Conservation (phyloP, 2,329 filamentous ascomycete species). For the Paraphoma sp. region DNA sequence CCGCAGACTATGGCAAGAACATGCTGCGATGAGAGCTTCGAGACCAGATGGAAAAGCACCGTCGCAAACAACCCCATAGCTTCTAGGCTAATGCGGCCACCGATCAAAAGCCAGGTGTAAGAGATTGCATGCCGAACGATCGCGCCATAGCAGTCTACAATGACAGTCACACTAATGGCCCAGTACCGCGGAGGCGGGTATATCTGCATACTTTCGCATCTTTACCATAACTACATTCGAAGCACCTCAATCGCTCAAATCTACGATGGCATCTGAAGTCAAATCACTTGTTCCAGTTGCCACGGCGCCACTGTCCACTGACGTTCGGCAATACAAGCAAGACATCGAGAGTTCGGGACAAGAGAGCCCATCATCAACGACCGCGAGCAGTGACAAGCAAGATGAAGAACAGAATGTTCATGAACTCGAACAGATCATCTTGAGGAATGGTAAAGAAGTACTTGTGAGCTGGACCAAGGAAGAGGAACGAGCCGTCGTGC, state of each 20-base stretch:
- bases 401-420: not conserved
- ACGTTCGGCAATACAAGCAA: not conserved
- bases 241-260: too few relatives aligned
- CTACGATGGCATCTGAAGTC: not conserved
- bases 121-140: not conserved
- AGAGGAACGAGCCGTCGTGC: constrained; percentile 4
- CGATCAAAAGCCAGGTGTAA: not conserved
- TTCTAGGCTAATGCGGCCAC: not conserved
- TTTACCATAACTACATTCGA: not conserved
- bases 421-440: not conserved
- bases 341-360: not conserved
- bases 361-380: not conserved
- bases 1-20: not conserved
- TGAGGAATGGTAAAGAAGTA: not conserved
- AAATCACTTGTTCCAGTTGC: not conserved
- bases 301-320: not conserved
- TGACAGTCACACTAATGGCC: not conserved
- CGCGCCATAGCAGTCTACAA: not conserved
- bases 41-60: not conserved
- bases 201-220: not conserved
- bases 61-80: not conserved
- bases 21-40: not conserved
- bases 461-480: constrained; percentile 6
- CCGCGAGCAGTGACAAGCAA: not conserved
- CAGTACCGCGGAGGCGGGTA: not conserved